Evolutionary conservation across 177 flowering plant species (phyloP).

Genomic region (Vitis hybrid): DNA sequence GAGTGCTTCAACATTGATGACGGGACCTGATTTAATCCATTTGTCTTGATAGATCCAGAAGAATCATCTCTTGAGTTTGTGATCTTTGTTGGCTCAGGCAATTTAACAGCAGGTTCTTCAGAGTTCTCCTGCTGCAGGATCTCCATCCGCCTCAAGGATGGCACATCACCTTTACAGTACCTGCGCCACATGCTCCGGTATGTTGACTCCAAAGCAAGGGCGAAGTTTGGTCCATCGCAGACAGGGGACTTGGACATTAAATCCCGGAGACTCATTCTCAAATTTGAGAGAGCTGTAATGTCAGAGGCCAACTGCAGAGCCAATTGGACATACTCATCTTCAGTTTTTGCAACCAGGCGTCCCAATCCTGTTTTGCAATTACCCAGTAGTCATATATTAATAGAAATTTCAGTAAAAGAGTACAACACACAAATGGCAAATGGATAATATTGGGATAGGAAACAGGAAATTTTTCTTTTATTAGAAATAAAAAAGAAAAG

Average conservation of each 20-base stretch:
- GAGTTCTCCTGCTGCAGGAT: conserved; percentile 30
- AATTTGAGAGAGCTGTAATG: conserved; percentile 61
- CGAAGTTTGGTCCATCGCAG: conserved; percentile 77
- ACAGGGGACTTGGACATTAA: conserved; percentile 87
- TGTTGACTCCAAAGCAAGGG: conserved; percentile 55
- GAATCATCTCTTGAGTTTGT: conserved; percentile 18
- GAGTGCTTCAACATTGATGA: conserved; percentile 19
- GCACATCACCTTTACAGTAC: conserved; percentile 84
- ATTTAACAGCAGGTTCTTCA: conserved; percentile 29
- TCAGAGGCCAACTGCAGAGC: conserved; percentile 83
- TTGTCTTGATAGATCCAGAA: conserved; percentile 35
- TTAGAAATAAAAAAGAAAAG: too few species aligned
- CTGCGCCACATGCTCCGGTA: conserved; percentile 81
- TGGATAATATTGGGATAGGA: too few species aligned
- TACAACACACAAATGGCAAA: neutral
- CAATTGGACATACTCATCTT: conserved; percentile 78
- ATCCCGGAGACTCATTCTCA: conserved; percentile 79
- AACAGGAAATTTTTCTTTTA: too few species aligned
- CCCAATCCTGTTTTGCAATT: conserved; percentile 56
- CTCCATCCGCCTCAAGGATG: conserved; percentile 61
- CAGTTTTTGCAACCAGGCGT: conserved; percentile 77
- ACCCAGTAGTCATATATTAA: conserved; percentile 3
- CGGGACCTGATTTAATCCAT: conserved; percentile 45
- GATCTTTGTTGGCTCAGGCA: conserved; percentile 25
- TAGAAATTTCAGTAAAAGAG: neutral